Base-by-base conservation (phyloP, 2,329 filamentous ascomycete species). In the Juglanconis sp. region DNA sequence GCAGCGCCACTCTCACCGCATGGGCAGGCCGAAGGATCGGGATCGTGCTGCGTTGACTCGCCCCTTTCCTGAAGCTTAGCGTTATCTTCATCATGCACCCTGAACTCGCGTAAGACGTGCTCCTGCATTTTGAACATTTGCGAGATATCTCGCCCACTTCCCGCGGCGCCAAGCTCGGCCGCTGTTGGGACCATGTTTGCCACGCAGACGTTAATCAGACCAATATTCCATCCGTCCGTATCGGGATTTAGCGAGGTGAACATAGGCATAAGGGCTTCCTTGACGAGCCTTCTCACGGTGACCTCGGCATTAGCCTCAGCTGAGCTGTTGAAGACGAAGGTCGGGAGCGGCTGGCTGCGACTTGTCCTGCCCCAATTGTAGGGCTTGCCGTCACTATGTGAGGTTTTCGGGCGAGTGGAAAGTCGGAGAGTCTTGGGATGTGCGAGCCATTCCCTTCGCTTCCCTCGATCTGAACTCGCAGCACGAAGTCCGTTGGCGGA, bases 141-240 rank as follows among this genome's bases (percentile, higher is more conserved):
- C 1, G 83, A 82, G 65, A 97, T 96, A 68, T 96, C 87, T 64
- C 89, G 81, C 1, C 90, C 91, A n/a, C 76, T 78, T 35, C 81
- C 83, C 9, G 77, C 74, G 60, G 79, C 75, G 44, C 73, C 72
- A 46, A 40, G 36, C 42, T 82, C 79, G 13, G 77, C 77, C 4
- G 83, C 85, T 15, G 77, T 79, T 46, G 82, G 77, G 1, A 81
- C 81, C 87, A 98, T 94, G 70, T 96, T 96, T 13, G 90, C 89
- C 7, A 91, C 92, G 50, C 91, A 93, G 30, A 98, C 78, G 65
- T 97, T 98, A 61, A 98, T 79, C 55, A 98, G 77, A 65, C 89
- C 90, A 17, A 97, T 74, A 65, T 94, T 90, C 89, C 91, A 96
- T 8, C 80, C 78, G 7, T 80, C 76, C 63, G 81, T 84, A 63